A percentile compares a stretch with the other conserved stretches of the same genome.
Conservation (phyloP, 805 yeast genomes). For the Pichia nakasei region DNA sequence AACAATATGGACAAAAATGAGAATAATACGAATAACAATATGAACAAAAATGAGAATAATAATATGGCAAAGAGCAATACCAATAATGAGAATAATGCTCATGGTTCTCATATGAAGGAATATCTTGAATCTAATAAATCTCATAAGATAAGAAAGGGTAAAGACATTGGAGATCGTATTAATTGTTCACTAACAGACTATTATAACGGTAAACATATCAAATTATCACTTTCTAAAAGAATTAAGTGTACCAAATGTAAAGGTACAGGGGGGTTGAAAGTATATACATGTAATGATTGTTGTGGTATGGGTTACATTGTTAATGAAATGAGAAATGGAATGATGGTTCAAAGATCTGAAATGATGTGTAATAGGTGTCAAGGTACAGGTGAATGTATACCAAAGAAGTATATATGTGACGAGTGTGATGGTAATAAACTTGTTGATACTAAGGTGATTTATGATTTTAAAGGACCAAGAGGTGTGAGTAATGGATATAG, state of each 20-base stretch:
- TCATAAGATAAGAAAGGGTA: conserved; percentile 30
- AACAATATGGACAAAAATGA: neutral
- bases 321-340: conserved; percentile 36
- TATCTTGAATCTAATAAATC: conserved; percentile 2
- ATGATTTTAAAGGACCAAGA: conserved; percentile 44
- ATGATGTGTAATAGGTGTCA: conserved; percentile 37
- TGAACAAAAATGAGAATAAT: neutral
- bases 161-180: conserved; percentile 48
- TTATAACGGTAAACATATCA: conserved; percentile 47
- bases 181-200: conserved; percentile 46
- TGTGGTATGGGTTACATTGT: conserved; percentile 34
- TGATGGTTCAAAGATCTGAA: conserved; percentile 33
- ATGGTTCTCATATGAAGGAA: too few relatives aligned
- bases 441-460: conserved; percentile 38
- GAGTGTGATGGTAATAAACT: conserved; percentile 39
- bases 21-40: neutral
- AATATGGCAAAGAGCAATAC: neutral
- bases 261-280: conserved; percentile 40
- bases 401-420: conserved; percentile 29
- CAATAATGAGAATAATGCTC: neutral
- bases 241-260: conserved; percentile 41
- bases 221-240: conserved; percentile 44
- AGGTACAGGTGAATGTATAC: conserved; percentile 32
- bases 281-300: conserved; percentile 30
- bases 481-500: conserved; percentile 48